phyloP scores from a whole-genome alignment of 1,139 yeast genomes.

The Kodamaea anthophila region DNA sequence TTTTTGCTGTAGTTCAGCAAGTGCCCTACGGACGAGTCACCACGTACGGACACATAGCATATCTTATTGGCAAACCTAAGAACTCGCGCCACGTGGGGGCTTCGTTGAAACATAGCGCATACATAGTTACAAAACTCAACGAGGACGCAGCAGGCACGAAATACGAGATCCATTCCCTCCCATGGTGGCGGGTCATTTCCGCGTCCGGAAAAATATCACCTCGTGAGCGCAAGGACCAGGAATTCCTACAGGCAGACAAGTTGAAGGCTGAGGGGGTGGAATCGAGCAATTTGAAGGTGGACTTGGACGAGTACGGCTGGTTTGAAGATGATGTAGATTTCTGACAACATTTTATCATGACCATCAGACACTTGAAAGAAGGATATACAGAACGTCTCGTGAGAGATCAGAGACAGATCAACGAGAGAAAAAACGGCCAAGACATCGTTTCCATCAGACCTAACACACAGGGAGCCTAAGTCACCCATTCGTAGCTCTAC shows the following conservation, averaged over 20 bases:
- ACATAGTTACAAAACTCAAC: conserved; percentile 20
- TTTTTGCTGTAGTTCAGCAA: conserved; percentile 45
- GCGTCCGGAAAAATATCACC: conserved; percentile 58
- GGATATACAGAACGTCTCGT: too few species aligned
- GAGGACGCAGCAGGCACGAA: conserved; percentile 12
- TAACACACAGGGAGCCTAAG: too few species aligned
- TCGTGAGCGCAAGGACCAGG: conserved; percentile 39
- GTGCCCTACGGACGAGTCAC: conserved; percentile 67
- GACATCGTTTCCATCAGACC: too few species aligned
- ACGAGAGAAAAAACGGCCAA: too few species aligned
- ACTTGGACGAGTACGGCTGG: conserved; percentile 55
- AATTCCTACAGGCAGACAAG: conserved; percentile 39
- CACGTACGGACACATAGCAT: conserved; percentile 70
- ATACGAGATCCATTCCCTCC: conserved; percentile 33
- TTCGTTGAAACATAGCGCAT: conserved; percentile 45
- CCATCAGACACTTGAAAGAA: too few species aligned
- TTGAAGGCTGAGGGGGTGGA: conserved; percentile 46
- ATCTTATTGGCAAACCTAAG: conserved; percentile 52
- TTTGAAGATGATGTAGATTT: conserved; percentile 48
- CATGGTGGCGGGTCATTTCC: conserved; percentile 79
- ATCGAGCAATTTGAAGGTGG: conserved; percentile 37
- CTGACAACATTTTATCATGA: conserved; percentile 3
- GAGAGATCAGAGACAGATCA: too few species aligned
- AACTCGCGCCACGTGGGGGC: conserved; percentile 73
- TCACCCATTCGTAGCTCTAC: too few species aligned